A percentile compares a stretch with the other conserved stretches of the same genome.
Conservation (phyloP, 2,329 filamentous ascomycete genomes). For the Xylaria sp. region DNA sequence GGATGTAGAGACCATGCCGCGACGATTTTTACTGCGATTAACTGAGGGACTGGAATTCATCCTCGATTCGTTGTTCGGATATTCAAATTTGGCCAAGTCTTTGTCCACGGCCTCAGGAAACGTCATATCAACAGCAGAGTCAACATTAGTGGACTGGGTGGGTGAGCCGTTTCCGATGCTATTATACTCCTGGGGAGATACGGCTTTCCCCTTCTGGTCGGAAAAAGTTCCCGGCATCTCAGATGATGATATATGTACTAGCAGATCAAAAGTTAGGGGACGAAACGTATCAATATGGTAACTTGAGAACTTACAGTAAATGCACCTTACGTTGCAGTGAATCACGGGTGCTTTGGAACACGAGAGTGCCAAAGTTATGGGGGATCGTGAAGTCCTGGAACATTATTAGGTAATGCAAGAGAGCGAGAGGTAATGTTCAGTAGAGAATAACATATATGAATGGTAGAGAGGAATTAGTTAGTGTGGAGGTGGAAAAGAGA, state of each 20-base stretch:
- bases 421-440: no score
- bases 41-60: not conserved
- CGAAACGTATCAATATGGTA: not conserved
- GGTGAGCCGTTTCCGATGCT: not conserved
- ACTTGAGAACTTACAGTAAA: slow-evolving; percentile 15
- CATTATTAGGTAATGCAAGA: not conserved
- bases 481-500: no score
- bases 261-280: not conserved
- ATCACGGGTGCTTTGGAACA: not conserved
- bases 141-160: not conserved
- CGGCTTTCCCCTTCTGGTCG: slow-evolving; percentile 1
- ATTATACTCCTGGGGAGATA: not conserved
- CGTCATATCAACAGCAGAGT: slow-evolving; percentile 26
- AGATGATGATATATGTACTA: not conserved
- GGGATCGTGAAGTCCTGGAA: not conserved
- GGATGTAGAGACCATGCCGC: not conserved
- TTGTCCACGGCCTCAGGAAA: slow-evolving; percentile 1
- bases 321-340: not conserved
- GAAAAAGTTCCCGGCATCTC: not conserved
- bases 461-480: no score
- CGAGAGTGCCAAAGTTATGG: not conserved
- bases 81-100: not conserved
- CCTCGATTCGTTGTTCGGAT: not conserved
- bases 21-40: not conserved
- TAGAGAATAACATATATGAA: no score